Evolutionary conservation across 108 stramenopile species (phyloP).

Genomic region (Cyclostephanos invisitatus): DNA sequence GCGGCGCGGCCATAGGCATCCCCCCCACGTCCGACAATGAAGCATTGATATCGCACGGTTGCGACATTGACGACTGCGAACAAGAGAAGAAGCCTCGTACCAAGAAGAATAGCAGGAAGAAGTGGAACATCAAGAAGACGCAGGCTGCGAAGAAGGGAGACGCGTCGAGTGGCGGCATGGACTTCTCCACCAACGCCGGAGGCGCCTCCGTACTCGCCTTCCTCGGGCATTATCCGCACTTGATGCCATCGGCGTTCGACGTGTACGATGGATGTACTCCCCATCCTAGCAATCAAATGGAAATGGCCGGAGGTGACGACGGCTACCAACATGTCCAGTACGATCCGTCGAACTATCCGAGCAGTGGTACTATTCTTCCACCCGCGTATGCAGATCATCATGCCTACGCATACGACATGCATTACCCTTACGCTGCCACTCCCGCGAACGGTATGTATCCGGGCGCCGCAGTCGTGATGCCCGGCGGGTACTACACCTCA

Average conservation of each 20-base stretch:
- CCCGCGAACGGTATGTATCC: background rate
- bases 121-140: background rate
- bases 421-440: slow-evolving; percentile 1
- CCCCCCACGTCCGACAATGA: background rate
- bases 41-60: background rate
- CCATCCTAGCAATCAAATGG: background rate
- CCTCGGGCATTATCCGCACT: slow-evolving; percentile 7
- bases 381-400: background rate
- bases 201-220: slow-evolving; percentile 8
- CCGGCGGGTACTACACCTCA: slow-evolving; percentile 3
- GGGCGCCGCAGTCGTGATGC: background rate
- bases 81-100: background rate
- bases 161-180: background rate
- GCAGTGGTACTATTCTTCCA: background rate
- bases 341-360: slow-evolving; percentile 4
- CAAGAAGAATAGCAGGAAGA: slow-evolving; percentile 6
- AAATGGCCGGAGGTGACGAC: background rate
- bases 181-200: slow-evolving; percentile 8
- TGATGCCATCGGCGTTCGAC: background rate
- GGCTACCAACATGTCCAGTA: slow-evolving; percentile 1
- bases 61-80: background rate
- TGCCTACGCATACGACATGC: background rate
- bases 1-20: background rate
- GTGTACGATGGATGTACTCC: slow-evolving; percentile 6
- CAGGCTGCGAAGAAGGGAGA: background rate